Percentiles rank a stretch among this genome's conserved stretches.
Evolutionary conservation across 805 yeast genomes (phyloP).

Genomic region (Komagataella kurtzmanii): DNA sequence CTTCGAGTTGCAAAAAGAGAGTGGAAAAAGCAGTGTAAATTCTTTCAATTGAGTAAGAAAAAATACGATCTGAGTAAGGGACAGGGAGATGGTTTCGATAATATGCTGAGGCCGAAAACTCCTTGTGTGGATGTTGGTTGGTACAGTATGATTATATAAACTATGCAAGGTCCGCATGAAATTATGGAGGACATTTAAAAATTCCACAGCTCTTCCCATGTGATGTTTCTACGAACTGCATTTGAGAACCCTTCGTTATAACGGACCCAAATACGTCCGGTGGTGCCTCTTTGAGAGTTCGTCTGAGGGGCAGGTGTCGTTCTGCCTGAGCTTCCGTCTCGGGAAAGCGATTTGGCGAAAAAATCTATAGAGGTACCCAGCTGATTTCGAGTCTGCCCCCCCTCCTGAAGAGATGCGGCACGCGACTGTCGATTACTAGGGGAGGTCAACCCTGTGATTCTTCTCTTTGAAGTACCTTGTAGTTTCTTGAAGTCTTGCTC

Average conservation of each 20-base stretch:
- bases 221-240: slow-evolving; percentile 75
- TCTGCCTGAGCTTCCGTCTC: neutral
- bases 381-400: neutral
- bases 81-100: neutral
- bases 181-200: neutral
- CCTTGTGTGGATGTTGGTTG: neutral
- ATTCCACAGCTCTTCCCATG: slow-evolving; percentile 51
- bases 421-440: neutral
- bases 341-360: neutral
- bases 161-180: neutral
- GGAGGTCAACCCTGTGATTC: neutral
- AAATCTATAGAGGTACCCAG: neutral
- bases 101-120: neutral
- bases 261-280: slow-evolving; percentile 61
- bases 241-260: slow-evolving; percentile 86
- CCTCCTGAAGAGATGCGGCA: neutral
- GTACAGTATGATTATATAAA: neutral
- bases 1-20: neutral
- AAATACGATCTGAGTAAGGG: neutral
- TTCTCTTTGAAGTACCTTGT: neutral
- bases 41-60: neutral
- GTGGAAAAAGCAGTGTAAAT: neutral
- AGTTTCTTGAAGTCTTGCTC: neutral
- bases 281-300: slow-evolving; percentile 28
- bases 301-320: neutral